These are phyloP conservation scores for Aspergillus taichungensis DNA, from an alignment of 495 filamentous ascomycete species.

Conservation along the genomic window DNA sequence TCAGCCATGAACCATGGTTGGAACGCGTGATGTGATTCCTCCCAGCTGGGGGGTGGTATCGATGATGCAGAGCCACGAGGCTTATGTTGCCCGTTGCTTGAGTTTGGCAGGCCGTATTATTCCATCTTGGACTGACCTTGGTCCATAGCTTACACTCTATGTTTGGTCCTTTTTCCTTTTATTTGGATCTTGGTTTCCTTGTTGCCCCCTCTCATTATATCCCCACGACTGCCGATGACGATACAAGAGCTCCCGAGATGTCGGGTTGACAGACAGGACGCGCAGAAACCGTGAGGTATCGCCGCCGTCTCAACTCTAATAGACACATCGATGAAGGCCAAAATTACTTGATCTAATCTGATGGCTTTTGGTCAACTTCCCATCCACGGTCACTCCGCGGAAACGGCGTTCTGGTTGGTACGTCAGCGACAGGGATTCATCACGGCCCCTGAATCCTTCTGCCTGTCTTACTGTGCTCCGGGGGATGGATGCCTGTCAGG, in stretches of 20 bases:
- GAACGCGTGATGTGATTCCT: slow-evolving; percentile 10
- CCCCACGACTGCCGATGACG: slow-evolving; percentile 27
- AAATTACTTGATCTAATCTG: slow-evolving; percentile 56
- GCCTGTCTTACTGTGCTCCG: too few relatives aligned
- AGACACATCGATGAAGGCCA: slow-evolving; percentile 31
- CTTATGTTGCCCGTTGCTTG: too few relatives aligned
- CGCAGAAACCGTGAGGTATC: slow-evolving; percentile 31
- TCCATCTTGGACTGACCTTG: not conserved
- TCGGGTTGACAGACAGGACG: not conserved
- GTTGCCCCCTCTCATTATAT: slow-evolving; percentile 1
- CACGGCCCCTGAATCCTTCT: too few relatives aligned
- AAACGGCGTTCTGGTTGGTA: too few relatives aligned
- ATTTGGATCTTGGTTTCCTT: not conserved
- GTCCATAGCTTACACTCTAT: slow-evolving; percentile 1
- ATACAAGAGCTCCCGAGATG: slow-evolving; percentile 33
- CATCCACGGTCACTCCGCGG: too few relatives aligned
- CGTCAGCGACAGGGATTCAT: too few relatives aligned
- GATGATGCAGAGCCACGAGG: slow-evolving; percentile 8
- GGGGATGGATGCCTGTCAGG: too few relatives aligned
- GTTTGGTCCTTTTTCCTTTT: slow-evolving; percentile 3
- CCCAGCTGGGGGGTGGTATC: not conserved
- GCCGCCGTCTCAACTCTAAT: slow-evolving; percentile 12
- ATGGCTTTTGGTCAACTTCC: slow-evolving; percentile 6
- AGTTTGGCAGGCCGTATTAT: too few relatives aligned
- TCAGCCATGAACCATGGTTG: not conserved